Conservation (phyloP, 768 basidiomycete species). For the Butyriboletus loyo region DNA sequence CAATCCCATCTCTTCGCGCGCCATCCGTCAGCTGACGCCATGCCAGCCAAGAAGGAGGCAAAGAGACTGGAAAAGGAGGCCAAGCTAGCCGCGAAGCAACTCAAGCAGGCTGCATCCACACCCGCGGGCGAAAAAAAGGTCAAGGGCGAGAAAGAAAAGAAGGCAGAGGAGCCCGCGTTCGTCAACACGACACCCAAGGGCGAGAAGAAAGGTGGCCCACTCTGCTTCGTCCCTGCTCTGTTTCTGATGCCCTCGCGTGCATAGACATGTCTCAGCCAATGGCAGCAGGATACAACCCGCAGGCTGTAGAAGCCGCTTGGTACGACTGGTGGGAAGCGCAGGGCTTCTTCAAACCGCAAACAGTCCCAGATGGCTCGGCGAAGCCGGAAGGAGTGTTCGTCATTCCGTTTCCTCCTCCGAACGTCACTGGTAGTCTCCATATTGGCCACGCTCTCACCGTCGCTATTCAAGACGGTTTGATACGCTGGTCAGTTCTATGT, state of each 20-base stretch:
- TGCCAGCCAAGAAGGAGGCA: constrained; percentile 78
- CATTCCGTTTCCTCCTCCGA: constrained; percentile 90
- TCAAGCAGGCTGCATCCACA: constrained; percentile 38
- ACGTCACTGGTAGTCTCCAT: constrained; percentile 93
- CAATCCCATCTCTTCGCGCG: not conserved
- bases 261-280: constrained; percentile 84
- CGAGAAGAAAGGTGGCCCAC: constrained; percentile 81
- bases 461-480: constrained; percentile 84
- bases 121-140: constrained; percentile 60
- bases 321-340: constrained; percentile 96
- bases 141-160: constrained; percentile 73
- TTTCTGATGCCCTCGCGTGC: not conserved
- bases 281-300: constrained; percentile 92
- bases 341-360: constrained; percentile 84
- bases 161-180: constrained; percentile 68
- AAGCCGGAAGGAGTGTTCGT: constrained; percentile 74
- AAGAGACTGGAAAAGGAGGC: constrained; percentile 78
- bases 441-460: constrained; percentile 93
- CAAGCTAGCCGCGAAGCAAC: constrained; percentile 66
- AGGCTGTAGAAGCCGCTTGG: constrained; percentile 92
- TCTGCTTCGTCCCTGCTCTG: not conserved
- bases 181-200: constrained; percentile 88
- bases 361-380: constrained; percentile 51
- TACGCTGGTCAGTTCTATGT: constrained; percentile 68
- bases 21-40: constrained; percentile 1